phyloP scores from a whole-genome alignment of 345 rosid genomes.

The Raphanus raphanistrum region DNA sequence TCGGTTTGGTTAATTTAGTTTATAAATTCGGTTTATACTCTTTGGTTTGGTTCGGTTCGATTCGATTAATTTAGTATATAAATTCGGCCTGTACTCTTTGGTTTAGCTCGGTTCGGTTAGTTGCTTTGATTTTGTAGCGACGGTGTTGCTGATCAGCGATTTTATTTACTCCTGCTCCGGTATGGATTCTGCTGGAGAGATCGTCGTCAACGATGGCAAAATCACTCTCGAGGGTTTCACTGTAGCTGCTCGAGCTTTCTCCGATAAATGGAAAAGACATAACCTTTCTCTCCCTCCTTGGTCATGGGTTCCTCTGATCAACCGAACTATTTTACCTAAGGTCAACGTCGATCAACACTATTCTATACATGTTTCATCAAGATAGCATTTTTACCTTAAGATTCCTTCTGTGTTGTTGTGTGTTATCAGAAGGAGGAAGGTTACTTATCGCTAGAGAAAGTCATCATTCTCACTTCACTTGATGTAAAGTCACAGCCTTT shows the following conservation, averaged over 20 bases:
- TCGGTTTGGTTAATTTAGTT: background rate
- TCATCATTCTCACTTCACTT: constrained; percentile 40
- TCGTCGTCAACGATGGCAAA: constrained; percentile 52
- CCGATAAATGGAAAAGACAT: constrained; percentile 52
- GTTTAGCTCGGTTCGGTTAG: background rate
- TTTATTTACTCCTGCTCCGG: background rate
- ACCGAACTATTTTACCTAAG: constrained; percentile 38
- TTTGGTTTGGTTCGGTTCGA: background rate
- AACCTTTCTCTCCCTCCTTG: constrained; percentile 52
- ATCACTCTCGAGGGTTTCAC: constrained; percentile 50
- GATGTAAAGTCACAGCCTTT: constrained; percentile 40
- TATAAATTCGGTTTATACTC: background rate
- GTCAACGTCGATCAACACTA: constrained; percentile 31
- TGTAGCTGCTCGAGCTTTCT: constrained; percentile 49
- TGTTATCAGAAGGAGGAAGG: constrained; percentile 43
- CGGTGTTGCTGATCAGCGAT: background rate
- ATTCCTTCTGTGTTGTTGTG: background rate
- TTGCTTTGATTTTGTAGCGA: background rate
- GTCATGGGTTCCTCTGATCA: constrained; percentile 50
- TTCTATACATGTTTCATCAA: background rate
- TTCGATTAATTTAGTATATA: background rate
- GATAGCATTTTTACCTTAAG: background rate
- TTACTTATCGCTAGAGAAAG: constrained; percentile 64
- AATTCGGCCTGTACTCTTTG: background rate
- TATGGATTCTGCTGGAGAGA: constrained; percentile 24